A percentile compares a stretch with the other conserved stretches of the same genome.
Conservation (phyloP, 2,329 filamentous ascomycete genomes). For the Cercospora zeae-maydis region DNA sequence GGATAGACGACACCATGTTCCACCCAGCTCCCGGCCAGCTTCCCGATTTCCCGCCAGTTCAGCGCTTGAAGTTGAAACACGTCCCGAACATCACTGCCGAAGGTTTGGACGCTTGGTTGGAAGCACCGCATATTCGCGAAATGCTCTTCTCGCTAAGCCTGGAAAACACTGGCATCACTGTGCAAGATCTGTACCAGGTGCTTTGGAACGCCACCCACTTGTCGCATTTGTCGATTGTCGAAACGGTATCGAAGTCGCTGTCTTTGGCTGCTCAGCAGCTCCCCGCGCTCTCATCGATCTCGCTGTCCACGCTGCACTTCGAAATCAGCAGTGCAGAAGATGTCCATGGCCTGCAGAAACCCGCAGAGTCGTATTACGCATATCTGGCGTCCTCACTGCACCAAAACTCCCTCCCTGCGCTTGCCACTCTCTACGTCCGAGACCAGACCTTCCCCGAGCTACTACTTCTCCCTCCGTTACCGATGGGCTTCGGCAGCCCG, state of each 20-base stretch:
- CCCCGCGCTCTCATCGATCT: constrained; percentile 64
- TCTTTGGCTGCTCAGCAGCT: constrained; percentile 50
- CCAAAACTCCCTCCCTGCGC: constrained; percentile 66
- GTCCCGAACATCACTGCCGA: constrained; percentile 67
- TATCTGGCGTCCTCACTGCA: constrained; percentile 84
- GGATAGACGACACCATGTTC: constrained; percentile 76
- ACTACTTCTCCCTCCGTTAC: constrained; percentile 68
- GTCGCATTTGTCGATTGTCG: constrained; percentile 56
- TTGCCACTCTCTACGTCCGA: constrained; percentile 78
- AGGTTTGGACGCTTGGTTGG: constrained; percentile 68
- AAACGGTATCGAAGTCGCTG: constrained; percentile 56
- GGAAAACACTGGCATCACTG: constrained; percentile 66
- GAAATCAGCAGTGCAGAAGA: constrained; percentile 68
- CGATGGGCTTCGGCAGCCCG: constrained; percentile 46
- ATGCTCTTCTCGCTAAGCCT: constrained; percentile 66
- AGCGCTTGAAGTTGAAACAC: constrained; percentile 69
- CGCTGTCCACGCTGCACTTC: constrained; percentile 71
- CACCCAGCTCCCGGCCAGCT: constrained; percentile 58
- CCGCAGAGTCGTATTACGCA: constrained; percentile 66
- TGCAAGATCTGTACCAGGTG: constrained; percentile 59
- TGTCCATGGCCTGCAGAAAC: constrained; percentile 55
- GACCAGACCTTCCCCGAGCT: constrained; percentile 79
- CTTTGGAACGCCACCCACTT: constrained; percentile 57
- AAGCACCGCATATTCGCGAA: constrained; percentile 55
- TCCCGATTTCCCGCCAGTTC: constrained; percentile 69